Evolutionary conservation across 2,329 filamentous ascomycete genomes (phyloP), one percentile per base, ranked within the genome.

Genomic region (Beauveria brongniartii): DNA sequence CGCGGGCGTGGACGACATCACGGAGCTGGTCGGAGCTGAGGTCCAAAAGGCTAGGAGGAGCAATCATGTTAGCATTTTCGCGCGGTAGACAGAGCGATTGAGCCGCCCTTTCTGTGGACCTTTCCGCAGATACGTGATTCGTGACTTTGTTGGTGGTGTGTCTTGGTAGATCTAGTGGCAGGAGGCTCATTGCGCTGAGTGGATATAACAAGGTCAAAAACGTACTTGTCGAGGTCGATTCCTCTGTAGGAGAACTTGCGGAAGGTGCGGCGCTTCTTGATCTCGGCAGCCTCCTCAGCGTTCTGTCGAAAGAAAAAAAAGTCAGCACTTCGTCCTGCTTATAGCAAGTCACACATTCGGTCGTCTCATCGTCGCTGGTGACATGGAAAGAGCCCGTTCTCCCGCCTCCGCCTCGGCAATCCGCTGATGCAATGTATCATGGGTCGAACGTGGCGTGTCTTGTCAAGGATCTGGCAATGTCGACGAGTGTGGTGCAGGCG

Each of bases 211-310:
- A 24, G 22, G 20, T 26, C 34, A 43, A 57, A 41, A 69, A 83
- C 92, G 76, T 92, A 97, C 93, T 96, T 91, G 80, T 99, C 94
- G 80, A 99, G 92, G 81, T 99, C 94, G 80, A 99, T 91, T 77
- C 94, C 94, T 78, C 94, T 91, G 91, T 97, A 99, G 72, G 92
- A 94, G 80, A 97, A 99, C 89, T 97, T 99, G 84, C 92, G 90
- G 90, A 97, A 97, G 73, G 92, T 84, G 93, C 94, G 96, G 85
- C 89, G 96, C 87, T 91, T 96, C 92, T 97, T 99, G 82, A 99
- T 84, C 90, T 97, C 94, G 78, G 92, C 93, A 82, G 93, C 93
- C 86, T 94, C 91, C 85, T 95, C 92, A 79, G 92, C 88, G 84
- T 97, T 93, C 92, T 96, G 74, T 52, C 47, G 64, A 63, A 61